Conservation (phyloP, 768 basidiomycete genomes). For the Hirschioporus abietinus region DNA sequence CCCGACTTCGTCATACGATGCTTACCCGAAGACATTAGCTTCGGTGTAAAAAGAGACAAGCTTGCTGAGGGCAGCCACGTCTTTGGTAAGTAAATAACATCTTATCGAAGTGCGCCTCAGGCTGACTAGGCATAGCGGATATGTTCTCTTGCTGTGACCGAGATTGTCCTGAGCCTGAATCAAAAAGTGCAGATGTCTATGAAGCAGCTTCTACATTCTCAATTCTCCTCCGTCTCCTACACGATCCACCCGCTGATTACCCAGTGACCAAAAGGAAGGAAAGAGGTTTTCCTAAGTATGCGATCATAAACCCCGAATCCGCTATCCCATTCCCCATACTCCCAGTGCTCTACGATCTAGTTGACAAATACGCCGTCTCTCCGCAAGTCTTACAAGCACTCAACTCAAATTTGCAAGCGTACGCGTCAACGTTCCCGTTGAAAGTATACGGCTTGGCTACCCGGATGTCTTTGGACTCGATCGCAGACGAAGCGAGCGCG, state of each 20-base stretch:
- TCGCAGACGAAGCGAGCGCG: constrained; percentile 55
- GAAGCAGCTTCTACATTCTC: constrained; percentile 45
- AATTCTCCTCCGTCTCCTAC: constrained; percentile 51
- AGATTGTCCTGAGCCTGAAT: constrained; percentile 14
- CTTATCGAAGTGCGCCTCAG: constrained; percentile 6
- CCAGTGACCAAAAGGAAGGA: constrained; percentile 26
- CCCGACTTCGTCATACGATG: constrained; percentile 56
- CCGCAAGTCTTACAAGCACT: constrained; percentile 38
- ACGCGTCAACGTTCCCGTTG: constrained; percentile 47
- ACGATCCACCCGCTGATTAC: constrained; percentile 39
- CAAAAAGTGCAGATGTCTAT: constrained; percentile 44
- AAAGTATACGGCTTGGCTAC: constrained; percentile 57
- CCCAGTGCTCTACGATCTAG: constrained; percentile 47
- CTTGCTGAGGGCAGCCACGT: constrained; percentile 49
- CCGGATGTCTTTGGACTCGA: constrained; percentile 32
- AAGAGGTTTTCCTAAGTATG: constrained; percentile 23
- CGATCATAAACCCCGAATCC: constrained; percentile 27
- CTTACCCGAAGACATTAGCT: constrained; percentile 42
- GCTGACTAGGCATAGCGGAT: constrained; percentile 37
- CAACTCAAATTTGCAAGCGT: constrained; percentile 46
- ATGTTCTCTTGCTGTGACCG: constrained; percentile 62
- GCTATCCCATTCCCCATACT: constrained; percentile 65
- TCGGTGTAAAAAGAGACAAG: constrained; percentile 43
- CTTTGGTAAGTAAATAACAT: constrained; percentile 44
- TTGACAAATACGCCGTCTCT: constrained; percentile 62